These are phyloP conservation scores for Boletus subparvulus DNA, from an alignment of 768 basidiomycete species.

Conservation along the genomic window DNA sequence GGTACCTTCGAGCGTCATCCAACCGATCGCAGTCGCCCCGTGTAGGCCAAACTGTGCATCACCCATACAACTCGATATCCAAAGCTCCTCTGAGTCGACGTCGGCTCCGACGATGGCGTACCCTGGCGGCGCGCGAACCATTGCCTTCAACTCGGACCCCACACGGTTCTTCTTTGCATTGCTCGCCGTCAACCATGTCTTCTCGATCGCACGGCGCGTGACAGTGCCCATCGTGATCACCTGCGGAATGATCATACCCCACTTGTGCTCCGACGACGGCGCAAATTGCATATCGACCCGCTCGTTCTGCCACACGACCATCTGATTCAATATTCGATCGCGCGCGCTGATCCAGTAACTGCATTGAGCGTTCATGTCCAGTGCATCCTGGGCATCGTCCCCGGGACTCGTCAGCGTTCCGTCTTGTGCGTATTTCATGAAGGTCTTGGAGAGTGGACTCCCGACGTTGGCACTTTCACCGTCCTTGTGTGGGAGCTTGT, in stretches of 20 bases:
- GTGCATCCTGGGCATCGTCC: constrained; percentile 75
- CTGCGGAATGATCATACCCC: constrained; percentile 93
- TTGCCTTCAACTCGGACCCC: constrained; percentile 97
- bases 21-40: constrained; percentile 94
- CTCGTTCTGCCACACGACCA: constrained; percentile 80
- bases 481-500: constrained; percentile 95
- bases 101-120: constrained; percentile 97
- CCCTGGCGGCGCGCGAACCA: constrained; percentile 92
- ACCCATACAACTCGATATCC: constrained; percentile 99
- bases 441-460: constrained; percentile 83
- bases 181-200: constrained; percentile 97
- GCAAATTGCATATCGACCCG: constrained; percentile 53
- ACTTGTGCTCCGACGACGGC: constrained; percentile 43
- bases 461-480: constrained; percentile 96
- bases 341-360: constrained; percentile 97
- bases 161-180: constrained; percentile 98
- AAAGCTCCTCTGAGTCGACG: constrained; percentile 97
- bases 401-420: constrained; percentile 83
- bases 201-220: constrained; percentile 95
- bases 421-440: constrained; percentile 85
- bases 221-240: constrained; percentile 99
- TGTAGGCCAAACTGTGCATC: constrained; percentile 97
- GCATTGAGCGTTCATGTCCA: constrained; percentile 92
- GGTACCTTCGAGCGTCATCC: constrained; percentile 99
- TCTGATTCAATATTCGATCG: constrained; percentile 88